Conservation (phyloP, 176 grass and related monocot species). For the Eremochloa ophiuroides region DNA sequence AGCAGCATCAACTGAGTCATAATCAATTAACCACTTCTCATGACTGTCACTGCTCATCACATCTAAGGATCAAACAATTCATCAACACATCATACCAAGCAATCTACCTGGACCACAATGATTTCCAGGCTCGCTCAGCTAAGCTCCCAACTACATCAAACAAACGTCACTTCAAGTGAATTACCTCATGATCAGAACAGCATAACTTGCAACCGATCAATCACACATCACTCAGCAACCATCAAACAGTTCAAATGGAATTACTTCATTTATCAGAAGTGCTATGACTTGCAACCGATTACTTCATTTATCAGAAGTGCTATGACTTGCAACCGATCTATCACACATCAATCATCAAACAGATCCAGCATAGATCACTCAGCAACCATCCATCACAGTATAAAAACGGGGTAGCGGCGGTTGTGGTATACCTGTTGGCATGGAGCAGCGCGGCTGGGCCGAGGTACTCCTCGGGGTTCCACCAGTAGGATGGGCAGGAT, state of each 20-base stretch:
- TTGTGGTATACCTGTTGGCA: constrained; percentile 51
- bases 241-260: constrained; percentile 11
- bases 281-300: background rate
- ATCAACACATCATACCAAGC: background rate
- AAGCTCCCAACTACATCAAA: background rate
- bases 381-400: background rate
- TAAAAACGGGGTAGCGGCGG: background rate
- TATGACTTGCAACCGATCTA: background rate
- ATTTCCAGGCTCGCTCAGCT: background rate
- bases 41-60: background rate
- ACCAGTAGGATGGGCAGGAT: constrained; percentile 93
- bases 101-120: background rate
- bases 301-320: background rate
- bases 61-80: background rate
- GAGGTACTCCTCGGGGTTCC: constrained; percentile 91
- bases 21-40: background rate
- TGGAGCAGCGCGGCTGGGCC: constrained; percentile 80
- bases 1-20: background rate
- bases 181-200: background rate
- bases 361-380: constrained; percentile 20
- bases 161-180: background rate
- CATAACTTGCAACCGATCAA: background rate
- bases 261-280: background rate
- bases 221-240: background rate
- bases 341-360: background rate